phyloP scores from a whole-genome alignment of 192 early-diverging fungal genomes.

The Backusella tarrabulga region DNA sequence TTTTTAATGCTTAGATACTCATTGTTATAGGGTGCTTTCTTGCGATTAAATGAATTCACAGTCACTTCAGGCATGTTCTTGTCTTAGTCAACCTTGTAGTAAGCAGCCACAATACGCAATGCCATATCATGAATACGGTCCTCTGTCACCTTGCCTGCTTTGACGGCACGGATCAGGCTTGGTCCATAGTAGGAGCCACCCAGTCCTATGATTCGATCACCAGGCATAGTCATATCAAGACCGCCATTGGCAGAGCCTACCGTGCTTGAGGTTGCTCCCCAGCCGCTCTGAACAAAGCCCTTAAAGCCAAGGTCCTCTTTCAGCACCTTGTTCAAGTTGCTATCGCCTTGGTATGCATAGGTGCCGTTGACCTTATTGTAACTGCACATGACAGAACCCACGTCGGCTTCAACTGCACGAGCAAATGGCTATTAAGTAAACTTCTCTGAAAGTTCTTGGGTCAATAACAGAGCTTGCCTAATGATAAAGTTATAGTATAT shows the following conservation, averaged over 20 bases:
- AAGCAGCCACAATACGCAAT: constrained; percentile 9
- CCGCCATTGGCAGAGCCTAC: constrained; percentile 30
- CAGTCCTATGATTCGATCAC: constrained; percentile 12
- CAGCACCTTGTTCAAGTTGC: constrained; percentile 40
- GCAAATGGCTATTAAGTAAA: constrained; percentile 60
- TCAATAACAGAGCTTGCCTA: constrained; percentile 44
- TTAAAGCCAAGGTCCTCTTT: constrained; percentile 51
- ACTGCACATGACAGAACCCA: constrained; percentile 58
- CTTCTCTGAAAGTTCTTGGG: constrained; percentile 55
- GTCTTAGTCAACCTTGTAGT: constrained; percentile 10
- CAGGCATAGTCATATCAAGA: constrained; percentile 65
- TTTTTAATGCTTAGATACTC: not conserved
- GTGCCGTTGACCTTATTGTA: constrained; percentile 61
- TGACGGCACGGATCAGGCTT: constrained; percentile 5
- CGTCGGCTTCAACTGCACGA: constrained; percentile 51
- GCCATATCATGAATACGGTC: constrained; percentile 16
- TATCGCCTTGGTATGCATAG: constrained; percentile 49
- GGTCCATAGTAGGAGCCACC: constrained; percentile 9
- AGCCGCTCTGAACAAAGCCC: constrained; percentile 44
- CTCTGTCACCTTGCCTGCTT: not conserved
- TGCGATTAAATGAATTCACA: not conserved
- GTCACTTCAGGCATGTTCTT: not conserved
- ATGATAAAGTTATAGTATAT: not conserved
- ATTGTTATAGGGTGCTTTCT: constrained; percentile 6
- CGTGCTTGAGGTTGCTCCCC: constrained; percentile 44